Base-by-base conservation (phyloP, 164 flowering plant genomes). In the Tetracentron sinense region DNA sequence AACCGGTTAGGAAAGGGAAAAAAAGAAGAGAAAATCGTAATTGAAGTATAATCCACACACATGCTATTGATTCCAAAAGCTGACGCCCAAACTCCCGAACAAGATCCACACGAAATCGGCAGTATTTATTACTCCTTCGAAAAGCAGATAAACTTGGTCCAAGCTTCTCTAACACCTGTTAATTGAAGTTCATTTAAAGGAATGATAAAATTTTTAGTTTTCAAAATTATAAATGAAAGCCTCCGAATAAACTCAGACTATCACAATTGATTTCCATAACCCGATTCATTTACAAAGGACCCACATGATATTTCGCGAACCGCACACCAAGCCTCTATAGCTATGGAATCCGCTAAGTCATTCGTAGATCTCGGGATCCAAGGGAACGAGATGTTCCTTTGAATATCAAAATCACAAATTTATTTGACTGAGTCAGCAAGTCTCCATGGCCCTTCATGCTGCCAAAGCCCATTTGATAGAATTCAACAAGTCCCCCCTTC, bases 91-190 rank as follows among this genome's bases (percentile, higher is more conserved):
- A 80, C 82, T 89, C 90, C 60, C 90, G 92, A 75, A 87, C 94
- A 80, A 87, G 92, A 73, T 85, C 98, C 84, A 87, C 77, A 81
- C 89, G 97, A 63, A 92, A 85, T 74, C 91, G 83, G 77, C 72
- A 65, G 81, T 85, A 87, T 75, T 70, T 85, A 80, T 87, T 89
- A 84, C 85, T 86, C 82, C 79, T 77, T 78, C 87, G 83, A 81
- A 89, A 83, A 81, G 86, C 98, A 85, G 79, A 92, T 78, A 92
- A 85, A 79, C 98, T 92, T 73, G 98, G 96, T 75, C 96, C 97
- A 87, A 92, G 96, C 98, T 85, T 92, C 90, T 92, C 96, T 82
- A 83, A 92, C 57, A 92, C 96, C 96, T 92, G 90, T 63, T 78
- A 74, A 85, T 75, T 71, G 38, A 79, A 82, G 78, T 83, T 66